Percentiles rank a stretch among this genome's conserved stretches.
Conservation (phyloP, 805 yeast species). For the Limtongozyma cylindracea region DNA sequence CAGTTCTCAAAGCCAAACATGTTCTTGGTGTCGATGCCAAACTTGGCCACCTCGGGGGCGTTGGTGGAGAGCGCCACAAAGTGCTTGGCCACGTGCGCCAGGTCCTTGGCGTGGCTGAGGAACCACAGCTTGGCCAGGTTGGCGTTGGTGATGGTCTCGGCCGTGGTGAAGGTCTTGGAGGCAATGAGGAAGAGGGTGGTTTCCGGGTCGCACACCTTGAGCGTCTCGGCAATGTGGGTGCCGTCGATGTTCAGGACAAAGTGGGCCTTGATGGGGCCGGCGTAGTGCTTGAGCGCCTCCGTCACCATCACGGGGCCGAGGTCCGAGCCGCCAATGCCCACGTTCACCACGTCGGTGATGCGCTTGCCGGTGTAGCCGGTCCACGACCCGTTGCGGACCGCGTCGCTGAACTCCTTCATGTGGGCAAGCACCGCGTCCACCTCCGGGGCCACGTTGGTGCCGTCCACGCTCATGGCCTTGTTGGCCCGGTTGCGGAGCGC, state of each 20-base stretch:
- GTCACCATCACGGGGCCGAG: slow-evolving; percentile 99
- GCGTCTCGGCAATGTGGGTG: slow-evolving; percentile 82
- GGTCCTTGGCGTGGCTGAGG: slow-evolving; percentile 41
- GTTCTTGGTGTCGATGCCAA: slow-evolving; percentile 92
- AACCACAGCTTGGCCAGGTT: slow-evolving; percentile 92
- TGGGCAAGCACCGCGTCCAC: slow-evolving; percentile 81
- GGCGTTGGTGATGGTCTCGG: slow-evolving; percentile 94
- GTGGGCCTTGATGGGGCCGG: slow-evolving; percentile 54
- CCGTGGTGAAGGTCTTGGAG: slow-evolving; percentile 96
- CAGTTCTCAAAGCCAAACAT: slow-evolving; percentile 97
- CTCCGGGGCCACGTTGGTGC: slow-evolving; percentile 71
- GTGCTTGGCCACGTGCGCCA: slow-evolving; percentile 75
- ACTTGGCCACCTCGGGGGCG: slow-evolving; percentile 71
- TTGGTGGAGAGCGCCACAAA: slow-evolving; percentile 93
- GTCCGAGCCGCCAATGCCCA: slow-evolving; percentile 98
- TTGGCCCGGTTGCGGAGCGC: slow-evolving; percentile 86
- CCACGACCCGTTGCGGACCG: slow-evolving; percentile 85
- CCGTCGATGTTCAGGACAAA: slow-evolving; percentile 98
- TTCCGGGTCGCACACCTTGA: slow-evolving; percentile 61
- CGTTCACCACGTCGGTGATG: slow-evolving; percentile 86
- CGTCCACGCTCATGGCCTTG: slow-evolving; percentile 75
- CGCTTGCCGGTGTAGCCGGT: slow-evolving; percentile 89
- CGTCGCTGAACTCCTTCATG: slow-evolving; percentile 87
- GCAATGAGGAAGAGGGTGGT: slow-evolving; percentile 84
- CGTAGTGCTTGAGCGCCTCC: slow-evolving; percentile 85